Percentiles rank a stretch among this genome's conserved stretches.
Evolutionary conservation across 1,284 basidiomycete genomes (phyloP).

Genomic region (Cryptococcus sp.): DNA sequence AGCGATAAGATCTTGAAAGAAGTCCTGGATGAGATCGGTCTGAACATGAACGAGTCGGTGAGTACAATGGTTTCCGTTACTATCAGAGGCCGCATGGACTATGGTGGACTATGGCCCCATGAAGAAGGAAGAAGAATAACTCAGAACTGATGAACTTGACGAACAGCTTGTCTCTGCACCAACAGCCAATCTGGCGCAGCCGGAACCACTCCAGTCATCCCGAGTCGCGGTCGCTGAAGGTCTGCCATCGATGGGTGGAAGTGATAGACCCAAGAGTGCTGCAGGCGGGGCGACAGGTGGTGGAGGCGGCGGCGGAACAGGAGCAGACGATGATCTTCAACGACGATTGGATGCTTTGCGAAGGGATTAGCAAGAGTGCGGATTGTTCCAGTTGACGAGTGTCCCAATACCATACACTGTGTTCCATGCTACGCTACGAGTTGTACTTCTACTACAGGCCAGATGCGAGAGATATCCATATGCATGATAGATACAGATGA

Average conservation of each 20-base stretch:
- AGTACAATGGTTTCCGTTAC: slow-evolving; percentile 22
- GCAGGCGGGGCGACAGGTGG: slow-evolving; percentile 50
- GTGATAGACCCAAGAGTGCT: slow-evolving; percentile 47
- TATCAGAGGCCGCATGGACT: neutral
- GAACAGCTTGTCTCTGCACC: slow-evolving; percentile 75
- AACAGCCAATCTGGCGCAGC: slow-evolving; percentile 62
- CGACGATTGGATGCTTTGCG: slow-evolving; percentile 80
- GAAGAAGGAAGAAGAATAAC: neutral
- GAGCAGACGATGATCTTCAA: slow-evolving; percentile 80
- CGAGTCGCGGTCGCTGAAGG: slow-evolving; percentile 73
- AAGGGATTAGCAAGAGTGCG: slow-evolving; percentile 32
- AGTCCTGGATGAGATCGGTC: slow-evolving; percentile 96
- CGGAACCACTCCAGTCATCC: slow-evolving; percentile 64
- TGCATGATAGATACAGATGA: neutral
- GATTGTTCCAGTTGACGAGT: neutral
- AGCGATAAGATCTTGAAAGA: slow-evolving; percentile 94
- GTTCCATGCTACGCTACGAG: neutral
- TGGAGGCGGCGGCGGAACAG: slow-evolving; percentile 55
- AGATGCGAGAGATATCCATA: neutral
- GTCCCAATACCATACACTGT: too few relatives aligned
- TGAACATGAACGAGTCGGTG: slow-evolving; percentile 88
- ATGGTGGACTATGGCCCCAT: neutral
- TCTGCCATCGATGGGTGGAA: slow-evolving; percentile 62
- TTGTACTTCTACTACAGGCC: slow-evolving; percentile 4
- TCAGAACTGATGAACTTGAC: slow-evolving; percentile 1